A percentile compares a stretch with the other conserved stretches of the same genome.
Evolutionary conservation across 768 basidiomycete genomes (phyloP).

Genomic region (Naganishia antarctica): DNA sequence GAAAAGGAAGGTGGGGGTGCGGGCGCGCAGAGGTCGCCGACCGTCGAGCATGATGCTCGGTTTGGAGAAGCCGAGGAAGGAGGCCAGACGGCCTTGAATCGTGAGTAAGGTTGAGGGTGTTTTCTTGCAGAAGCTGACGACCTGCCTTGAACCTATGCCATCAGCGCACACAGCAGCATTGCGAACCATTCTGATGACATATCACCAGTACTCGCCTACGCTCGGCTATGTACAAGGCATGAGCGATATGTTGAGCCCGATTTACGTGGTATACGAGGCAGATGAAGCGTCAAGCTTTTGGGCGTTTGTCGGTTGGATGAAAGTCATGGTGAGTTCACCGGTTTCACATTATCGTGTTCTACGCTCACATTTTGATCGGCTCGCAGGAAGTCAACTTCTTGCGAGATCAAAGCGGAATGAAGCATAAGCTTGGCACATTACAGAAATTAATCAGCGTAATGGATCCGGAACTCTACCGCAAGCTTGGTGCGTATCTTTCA

Average conservation of each 20-base stretch:
- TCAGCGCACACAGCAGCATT: slow-evolving; percentile 74
- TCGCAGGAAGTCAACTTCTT: slow-evolving; percentile 85
- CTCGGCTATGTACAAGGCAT: slow-evolving; percentile 96
- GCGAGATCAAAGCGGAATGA: slow-evolving; percentile 97
- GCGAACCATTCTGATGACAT: slow-evolving; percentile 74
- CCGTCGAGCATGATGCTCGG: not conserved
- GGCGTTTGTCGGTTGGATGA: slow-evolving; percentile 93
- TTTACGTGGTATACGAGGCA: slow-evolving; percentile 84
- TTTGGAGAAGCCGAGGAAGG: slow-evolving; percentile 46
- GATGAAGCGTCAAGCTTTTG: slow-evolving; percentile 91
- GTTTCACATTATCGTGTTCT: not conserved
- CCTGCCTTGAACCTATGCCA: not conserved
- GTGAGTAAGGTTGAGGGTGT: slow-evolving; percentile 31
- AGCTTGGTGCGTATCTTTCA: slow-evolving; percentile 52
- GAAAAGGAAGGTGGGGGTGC: slow-evolving; percentile 57
- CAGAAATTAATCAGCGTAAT: slow-evolving; percentile 87
- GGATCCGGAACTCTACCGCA: slow-evolving; percentile 92
- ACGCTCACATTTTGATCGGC: not conserved
- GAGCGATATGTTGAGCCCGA: slow-evolving; percentile 89
- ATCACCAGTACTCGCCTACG: slow-evolving; percentile 47
- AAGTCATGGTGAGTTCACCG: slow-evolving; percentile 71
- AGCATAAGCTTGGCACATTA: slow-evolving; percentile 78
- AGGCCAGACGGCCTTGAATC: slow-evolving; percentile 42
- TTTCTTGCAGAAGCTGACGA: no score
- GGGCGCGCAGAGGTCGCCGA: slow-evolving; percentile 12